Evolutionary conservation across 805 yeast species (phyloP), one percentile per base, ranked within the genome.

Genomic region (Ogataea henricii): DNA sequence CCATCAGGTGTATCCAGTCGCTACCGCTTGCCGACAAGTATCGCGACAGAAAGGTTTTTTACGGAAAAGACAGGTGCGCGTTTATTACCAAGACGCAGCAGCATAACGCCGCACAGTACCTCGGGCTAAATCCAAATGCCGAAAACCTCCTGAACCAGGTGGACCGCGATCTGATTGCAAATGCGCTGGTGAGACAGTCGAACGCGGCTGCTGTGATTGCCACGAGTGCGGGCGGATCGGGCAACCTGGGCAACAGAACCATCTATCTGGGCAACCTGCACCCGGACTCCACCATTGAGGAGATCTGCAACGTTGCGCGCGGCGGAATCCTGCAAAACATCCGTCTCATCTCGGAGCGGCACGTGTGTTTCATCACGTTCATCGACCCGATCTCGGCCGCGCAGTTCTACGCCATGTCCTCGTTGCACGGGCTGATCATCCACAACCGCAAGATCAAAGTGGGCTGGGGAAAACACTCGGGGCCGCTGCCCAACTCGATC

Each of bases 171-270:
- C 71, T 78, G 53, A 80, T 80, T 54, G 84, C 91, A 0, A 79
- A 82, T 35, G 88, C 92, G 6, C 74, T 91, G 47, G 87, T 92
- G 32, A 96, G 89, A 67, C 97, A 94, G 69, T 83, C 96, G 13
- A 95, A 96, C 32, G 97, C 97, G 1, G 97, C 98, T 6, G 96
- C 96, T n/a, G 92, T 95, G 30, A 91, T 92, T 59, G 96, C 97
- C 1, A 86, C 96, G 0, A 82, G 91, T 45, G 95, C 96, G 2
- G 97, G 97, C 12, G 97, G 97, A 20, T 88, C 92, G 21, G 82
- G 83, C 48, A 92, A 92, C 64, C 74, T 90, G 55, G 98, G 98
- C 38, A 92, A 92, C 65, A 77, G 99, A 66, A 91, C 97, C 0
- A 91, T 92, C 32, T 92, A 90, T 64, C 73, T 92, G 54, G 97